Percentiles rank a stretch among this genome's conserved stretches.
These are phyloP conservation scores for Jimgerdemannia flammicorona DNA, from an alignment of 192 early-diverging fungal species.

Conservation along the genomic window DNA sequence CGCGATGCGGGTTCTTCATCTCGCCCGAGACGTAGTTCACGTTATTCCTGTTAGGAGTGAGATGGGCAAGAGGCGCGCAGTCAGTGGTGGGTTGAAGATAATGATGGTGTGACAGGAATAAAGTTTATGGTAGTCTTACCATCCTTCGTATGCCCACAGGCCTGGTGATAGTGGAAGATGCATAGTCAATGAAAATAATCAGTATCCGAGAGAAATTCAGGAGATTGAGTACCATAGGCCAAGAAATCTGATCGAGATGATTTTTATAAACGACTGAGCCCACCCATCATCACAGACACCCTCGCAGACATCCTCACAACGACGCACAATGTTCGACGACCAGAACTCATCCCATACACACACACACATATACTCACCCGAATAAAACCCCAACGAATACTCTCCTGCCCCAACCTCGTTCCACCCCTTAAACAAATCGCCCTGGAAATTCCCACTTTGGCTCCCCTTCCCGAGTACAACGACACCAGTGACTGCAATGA, in stretches of 20 bases:
- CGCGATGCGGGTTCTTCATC: slow-evolving; percentile 76
- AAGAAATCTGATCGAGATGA: no score
- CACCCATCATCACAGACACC: no score
- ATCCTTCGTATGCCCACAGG: slow-evolving; percentile 61
- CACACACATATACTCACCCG: slow-evolving; percentile 22
- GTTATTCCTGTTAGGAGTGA: slow-evolving; percentile 55
- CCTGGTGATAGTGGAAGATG: slow-evolving; percentile 31
- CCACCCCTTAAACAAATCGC: slow-evolving; percentile 50
- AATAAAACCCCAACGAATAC: slow-evolving; percentile 74
- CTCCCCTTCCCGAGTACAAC: slow-evolving; percentile 59
- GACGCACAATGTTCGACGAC: no score
- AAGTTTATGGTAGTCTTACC: slow-evolving; percentile 21
- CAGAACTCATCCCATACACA: no score
- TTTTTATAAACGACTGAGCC: no score
- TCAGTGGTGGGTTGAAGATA: slow-evolving; percentile 10
- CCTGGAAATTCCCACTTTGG: slow-evolving; percentile 52
- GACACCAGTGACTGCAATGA: slow-evolving; percentile 66
- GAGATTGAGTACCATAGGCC: no score
- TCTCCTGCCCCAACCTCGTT: slow-evolving; percentile 54
- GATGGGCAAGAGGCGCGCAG: slow-evolving; percentile 33
- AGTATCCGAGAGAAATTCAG: no score
- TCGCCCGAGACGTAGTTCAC: slow-evolving; percentile 81
- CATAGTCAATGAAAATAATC: not conserved
- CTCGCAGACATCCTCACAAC: no score
- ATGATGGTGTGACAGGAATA: no score